Base-by-base conservation (phyloP, 202 grass and related monocot genomes). In the Carex arenaria region DNA sequence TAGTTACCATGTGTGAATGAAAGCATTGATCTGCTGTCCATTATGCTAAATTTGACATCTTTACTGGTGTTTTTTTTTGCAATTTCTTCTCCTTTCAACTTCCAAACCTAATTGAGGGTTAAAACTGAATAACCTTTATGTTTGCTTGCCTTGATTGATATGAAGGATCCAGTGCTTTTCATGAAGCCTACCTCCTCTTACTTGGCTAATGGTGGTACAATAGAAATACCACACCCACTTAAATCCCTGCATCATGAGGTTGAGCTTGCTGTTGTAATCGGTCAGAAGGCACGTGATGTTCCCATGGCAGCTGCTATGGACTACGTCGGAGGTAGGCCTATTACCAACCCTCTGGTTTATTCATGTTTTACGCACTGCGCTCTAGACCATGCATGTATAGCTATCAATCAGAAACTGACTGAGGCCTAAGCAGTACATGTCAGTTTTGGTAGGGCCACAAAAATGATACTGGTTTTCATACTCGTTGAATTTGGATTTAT, bases 111-210 rank as follows among this genome's bases (percentile, higher is more conserved):
- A 55, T 36, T 82, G 17, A 70, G 63, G 8, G 23, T 82, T 79
- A 40, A 61, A n/a, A 61, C 18, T 80, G 76, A 80, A 63, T 40
- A 22, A 78, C 30, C 31, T 34, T 59, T 30, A 38, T 78, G 73
- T 78, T 78, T n/a, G 34, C 22, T 62, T 83, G 17, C 3, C 28
- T 32, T 30, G 70, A 59, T 71, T 40, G 8, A 63, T 2, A 78
- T 64, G 61, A 85, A 99, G 96, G 96, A 94, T 85, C 96, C 93
- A 38, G 93, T 96, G 73, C 65, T 99, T 72, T 99, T 96, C 86
- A 85, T 99, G 84, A 99, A 96, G 81, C 93, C 93, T 17, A 99
- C 91, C 62, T 99, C 96, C 52, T 99, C 96, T 60, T 96, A 92
- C 84, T 89, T 99, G 79, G 91, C 93, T 45, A 88, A 89, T 28